Conservation (phyloP, 306 rosid species). For the Crataegus laevigata region DNA sequence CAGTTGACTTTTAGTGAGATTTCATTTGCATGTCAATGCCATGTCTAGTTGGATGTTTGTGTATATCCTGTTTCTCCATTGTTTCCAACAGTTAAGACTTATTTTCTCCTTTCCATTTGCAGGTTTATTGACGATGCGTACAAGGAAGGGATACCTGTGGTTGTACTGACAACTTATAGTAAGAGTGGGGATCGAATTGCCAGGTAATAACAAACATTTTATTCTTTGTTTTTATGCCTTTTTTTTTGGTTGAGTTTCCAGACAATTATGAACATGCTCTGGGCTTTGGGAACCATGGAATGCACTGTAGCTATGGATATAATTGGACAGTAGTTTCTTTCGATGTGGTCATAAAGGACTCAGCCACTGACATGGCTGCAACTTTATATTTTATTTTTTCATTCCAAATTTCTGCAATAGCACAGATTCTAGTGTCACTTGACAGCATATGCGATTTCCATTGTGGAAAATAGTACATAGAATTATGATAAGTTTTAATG, state of each 20-base stretch:
- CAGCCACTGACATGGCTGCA: neutral
- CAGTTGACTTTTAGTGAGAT: neutral
- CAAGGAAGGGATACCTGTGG: constrained; percentile 60
- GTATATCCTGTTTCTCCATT: too few species aligned
- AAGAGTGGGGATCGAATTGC: constrained; percentile 58
- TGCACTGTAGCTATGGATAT: neutral
- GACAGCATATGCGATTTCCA: too few species aligned
- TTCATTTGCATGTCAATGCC: neutral
- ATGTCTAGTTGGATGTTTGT: too few species aligned
- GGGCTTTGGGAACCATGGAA: neutral
- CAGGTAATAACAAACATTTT: constrained; percentile 31
- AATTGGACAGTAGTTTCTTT: neutral
- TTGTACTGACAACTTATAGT: constrained; percentile 65
- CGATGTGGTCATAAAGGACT: neutral
- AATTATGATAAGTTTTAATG: neutral
- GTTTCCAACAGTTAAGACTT: neutral
- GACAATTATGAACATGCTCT: neutral
- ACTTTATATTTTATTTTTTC: neutral
- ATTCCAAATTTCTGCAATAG: neutral
- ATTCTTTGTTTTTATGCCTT: neutral
- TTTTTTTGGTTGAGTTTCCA: neutral
- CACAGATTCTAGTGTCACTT: neutral
- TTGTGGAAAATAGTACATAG: too few species aligned
- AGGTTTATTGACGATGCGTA: constrained; percentile 82
- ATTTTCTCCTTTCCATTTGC: constrained; percentile 25